These are phyloP conservation scores for Colletotrichum spinosum DNA, from an alignment of 2,329 filamentous ascomycete species.

Conservation along the genomic window DNA sequence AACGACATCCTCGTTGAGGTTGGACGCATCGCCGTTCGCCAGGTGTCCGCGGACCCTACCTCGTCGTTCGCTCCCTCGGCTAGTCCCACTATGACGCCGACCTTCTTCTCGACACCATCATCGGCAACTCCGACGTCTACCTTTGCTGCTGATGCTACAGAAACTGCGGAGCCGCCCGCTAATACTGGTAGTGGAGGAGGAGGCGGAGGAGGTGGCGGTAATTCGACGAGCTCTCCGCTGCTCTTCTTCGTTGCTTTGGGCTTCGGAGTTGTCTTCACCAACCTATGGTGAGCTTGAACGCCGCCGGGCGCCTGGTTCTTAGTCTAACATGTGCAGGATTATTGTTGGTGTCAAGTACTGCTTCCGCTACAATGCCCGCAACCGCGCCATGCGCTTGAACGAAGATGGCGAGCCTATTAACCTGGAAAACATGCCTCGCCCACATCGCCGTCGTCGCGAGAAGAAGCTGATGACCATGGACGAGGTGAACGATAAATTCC, in stretches of 20 bases:
- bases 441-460: constrained; percentile 88
- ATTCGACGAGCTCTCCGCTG: constrained; percentile 56
- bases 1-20: constrained; percentile 51
- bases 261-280: constrained; percentile 98
- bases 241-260: constrained; percentile 93
- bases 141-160: constrained; percentile 1
- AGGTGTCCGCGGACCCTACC: constrained; percentile 33
- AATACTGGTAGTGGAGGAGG: constrained; percentile 9
- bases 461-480: constrained; percentile 99
- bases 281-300: constrained; percentile 82
- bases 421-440: constrained; percentile 84
- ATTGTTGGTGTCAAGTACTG: constrained; percentile 99
- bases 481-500: constrained; percentile 97
- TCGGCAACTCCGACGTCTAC: constrained; percentile 1
- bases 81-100: constrained; percentile 38
- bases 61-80: constrained; percentile 39
- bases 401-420: constrained; percentile 92
- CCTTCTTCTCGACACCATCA: constrained; percentile 17
- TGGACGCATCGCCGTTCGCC: constrained; percentile 50
- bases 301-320: neutral
- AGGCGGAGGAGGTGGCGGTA: constrained; percentile 35
- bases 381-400: constrained; percentile 80
- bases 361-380: constrained; percentile 96
- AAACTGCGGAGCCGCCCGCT: constrained; percentile 29
- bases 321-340: constrained; percentile 74